Conservation (phyloP, 2,329 filamentous ascomycete species). For the Trichoderma harzianum region DNA sequence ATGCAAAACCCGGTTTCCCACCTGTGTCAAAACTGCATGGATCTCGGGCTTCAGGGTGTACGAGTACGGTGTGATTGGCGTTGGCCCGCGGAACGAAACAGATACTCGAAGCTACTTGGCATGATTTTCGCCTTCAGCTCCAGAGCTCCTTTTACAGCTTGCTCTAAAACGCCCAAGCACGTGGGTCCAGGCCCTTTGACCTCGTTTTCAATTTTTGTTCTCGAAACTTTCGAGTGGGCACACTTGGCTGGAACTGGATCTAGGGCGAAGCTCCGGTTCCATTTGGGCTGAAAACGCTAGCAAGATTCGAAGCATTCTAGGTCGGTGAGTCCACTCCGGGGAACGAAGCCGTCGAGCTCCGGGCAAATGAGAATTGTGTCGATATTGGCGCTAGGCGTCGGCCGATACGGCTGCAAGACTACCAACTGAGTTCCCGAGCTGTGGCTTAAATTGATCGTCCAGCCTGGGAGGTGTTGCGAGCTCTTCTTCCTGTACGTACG, state of each 20-base stretch:
- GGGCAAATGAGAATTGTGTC: conserved; percentile 14
- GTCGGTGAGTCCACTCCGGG: conserved; percentile 11
- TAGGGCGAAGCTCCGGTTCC: conserved; percentile 1
- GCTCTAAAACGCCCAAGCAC: not conserved
- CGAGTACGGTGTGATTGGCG: not conserved
- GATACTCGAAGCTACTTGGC: not conserved
- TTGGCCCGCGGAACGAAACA: not conserved
- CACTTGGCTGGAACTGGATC: conserved; percentile 6
- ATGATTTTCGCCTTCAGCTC: not conserved
- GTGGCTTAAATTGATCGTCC: conserved; percentile 8
- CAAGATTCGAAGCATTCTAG: conserved; percentile 5
- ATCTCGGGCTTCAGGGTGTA: not conserved
- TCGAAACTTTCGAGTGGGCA: conserved; percentile 10
- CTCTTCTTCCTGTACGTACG: not conserved
- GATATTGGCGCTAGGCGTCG: conserved; percentile 14
- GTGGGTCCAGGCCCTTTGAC: not conserved
- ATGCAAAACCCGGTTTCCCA: not conserved
- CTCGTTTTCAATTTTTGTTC: not conserved
- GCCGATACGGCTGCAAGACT: conserved; percentile 4
- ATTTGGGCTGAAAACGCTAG: conserved; percentile 11
- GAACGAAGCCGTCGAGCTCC: conserved; percentile 9
- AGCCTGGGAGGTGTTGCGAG: not conserved
- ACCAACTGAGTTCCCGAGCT: not conserved
- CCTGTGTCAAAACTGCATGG: not conserved
- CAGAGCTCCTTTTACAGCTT: not conserved